phyloP scores from a whole-genome alignment of 1,139 yeast genomes.

The Meyerozyma sp. region DNA sequence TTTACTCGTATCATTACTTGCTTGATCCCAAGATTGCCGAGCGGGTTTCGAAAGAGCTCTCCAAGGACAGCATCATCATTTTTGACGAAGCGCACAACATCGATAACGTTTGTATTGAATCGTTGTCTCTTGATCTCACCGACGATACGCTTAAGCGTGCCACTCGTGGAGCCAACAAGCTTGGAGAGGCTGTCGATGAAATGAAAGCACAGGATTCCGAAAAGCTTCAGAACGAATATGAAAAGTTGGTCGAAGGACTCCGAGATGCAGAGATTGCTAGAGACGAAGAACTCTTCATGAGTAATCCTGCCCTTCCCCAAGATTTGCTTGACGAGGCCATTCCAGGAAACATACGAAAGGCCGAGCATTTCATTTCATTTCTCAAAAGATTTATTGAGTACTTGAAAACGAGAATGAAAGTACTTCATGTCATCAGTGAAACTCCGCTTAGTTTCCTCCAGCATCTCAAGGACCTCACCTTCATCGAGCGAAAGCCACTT shows the following conservation, averaged over 20 bases:
- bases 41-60: slow-evolving; percentile 84
- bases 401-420: slow-evolving; percentile 95
- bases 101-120: slow-evolving; percentile 96
- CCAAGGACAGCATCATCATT: slow-evolving; percentile 88
- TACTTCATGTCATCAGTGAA: slow-evolving; percentile 91
- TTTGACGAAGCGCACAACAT: slow-evolving; percentile 98
- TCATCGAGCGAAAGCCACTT: slow-evolving; percentile 85
- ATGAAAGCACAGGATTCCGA: slow-evolving; percentile 80
- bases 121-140: slow-evolving; percentile 73
- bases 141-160: slow-evolving; percentile 44
- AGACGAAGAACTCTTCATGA: slow-evolving; percentile 78
- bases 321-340: slow-evolving; percentile 88
- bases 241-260: slow-evolving; percentile 83
- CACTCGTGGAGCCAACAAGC: slow-evolving; percentile 66
- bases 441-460: slow-evolving; percentile 90
- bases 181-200: slow-evolving; percentile 71
- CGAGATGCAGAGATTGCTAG: slow-evolving; percentile 70
- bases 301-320: slow-evolving; percentile 81
- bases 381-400: slow-evolving; percentile 90
- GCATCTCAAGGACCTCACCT: slow-evolving; percentile 89
- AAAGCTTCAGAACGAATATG: slow-evolving; percentile 84
- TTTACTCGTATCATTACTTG: slow-evolving; percentile 92
- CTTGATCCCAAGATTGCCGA: slow-evolving; percentile 97
- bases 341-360: slow-evolving; percentile 95
- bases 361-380: slow-evolving; percentile 93